phyloP scores from a whole-genome alignment of 1,284 basidiomycete genomes.

The Pascua guehoae region DNA sequence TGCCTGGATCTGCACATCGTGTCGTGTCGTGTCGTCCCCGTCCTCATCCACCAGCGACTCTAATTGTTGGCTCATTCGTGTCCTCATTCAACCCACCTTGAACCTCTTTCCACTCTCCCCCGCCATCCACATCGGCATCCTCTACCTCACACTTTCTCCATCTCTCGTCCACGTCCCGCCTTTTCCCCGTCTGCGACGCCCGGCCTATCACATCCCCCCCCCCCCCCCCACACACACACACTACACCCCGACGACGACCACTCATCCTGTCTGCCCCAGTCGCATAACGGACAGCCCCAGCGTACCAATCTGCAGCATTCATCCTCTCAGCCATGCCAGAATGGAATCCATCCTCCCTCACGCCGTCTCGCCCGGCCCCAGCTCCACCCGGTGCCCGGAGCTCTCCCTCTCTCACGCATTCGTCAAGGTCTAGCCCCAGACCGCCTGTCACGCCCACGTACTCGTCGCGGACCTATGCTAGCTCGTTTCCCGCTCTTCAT shows the following conservation, averaged over 20 bases:
- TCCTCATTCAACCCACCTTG: too few species aligned
- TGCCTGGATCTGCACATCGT: too few species aligned
- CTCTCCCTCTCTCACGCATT: slow-evolving; percentile 6
- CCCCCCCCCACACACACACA: too few species aligned
- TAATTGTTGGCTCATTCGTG: too few species aligned
- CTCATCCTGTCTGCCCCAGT: too few species aligned
- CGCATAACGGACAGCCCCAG: not conserved
- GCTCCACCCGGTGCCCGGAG: slow-evolving; percentile 26
- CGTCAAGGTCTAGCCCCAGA: slow-evolving; percentile 2
- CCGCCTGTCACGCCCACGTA: not conserved
- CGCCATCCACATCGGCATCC: too few species aligned
- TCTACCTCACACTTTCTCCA: too few species aligned
- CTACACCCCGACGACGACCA: too few species aligned
- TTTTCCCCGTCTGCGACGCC: not conserved
- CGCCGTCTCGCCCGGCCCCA: slow-evolving; percentile 39
- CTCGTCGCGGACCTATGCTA: slow-evolving; percentile 32
- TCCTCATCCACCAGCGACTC: too few species aligned
- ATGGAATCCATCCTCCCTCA: slow-evolving; percentile 32
- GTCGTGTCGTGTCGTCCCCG: too few species aligned
- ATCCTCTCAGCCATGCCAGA: slow-evolving; percentile 25
- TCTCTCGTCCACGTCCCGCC: not conserved
- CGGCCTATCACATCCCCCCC: not conserved
- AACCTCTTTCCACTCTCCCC: too few species aligned
- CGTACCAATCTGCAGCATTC: not conserved
- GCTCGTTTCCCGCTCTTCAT: slow-evolving; percentile 30